Conservation (phyloP, 352 stramenopile species). For the Phytophthora megakarya region DNA sequence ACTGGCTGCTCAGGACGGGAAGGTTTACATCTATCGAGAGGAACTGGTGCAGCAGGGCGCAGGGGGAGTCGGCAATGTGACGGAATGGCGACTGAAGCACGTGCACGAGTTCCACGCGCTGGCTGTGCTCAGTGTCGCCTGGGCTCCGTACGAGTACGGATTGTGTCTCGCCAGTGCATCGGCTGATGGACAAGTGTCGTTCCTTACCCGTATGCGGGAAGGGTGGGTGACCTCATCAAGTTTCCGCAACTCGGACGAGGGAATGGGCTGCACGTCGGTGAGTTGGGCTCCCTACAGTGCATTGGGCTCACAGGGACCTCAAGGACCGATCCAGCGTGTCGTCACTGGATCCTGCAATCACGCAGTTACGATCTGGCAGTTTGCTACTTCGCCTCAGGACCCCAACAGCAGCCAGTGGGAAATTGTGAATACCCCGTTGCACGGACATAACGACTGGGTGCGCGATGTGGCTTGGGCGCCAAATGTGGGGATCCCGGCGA, state of each 20-base stretch:
- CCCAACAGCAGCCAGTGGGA: constrained; percentile 40
- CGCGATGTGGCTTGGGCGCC: constrained; percentile 84
- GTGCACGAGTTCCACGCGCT: constrained; percentile 73
- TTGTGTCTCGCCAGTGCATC: constrained; percentile 79
- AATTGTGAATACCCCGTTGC: constrained; percentile 47
- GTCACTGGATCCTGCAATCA: constrained; percentile 76
- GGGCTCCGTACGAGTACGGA: constrained; percentile 88
- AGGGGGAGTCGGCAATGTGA: constrained; percentile 39
- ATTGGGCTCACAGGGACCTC: constrained; percentile 68
- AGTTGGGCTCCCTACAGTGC: constrained; percentile 90
- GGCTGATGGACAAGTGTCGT: constrained; percentile 83
- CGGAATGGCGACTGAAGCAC: constrained; percentile 79
- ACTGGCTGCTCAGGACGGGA: constrained; percentile 78
- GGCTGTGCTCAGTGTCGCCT: constrained; percentile 83
- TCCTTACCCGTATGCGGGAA: constrained; percentile 81
- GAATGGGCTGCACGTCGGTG: constrained; percentile 74
- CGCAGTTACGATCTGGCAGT: constrained; percentile 64
- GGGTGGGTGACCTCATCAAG: constrained; percentile 82
- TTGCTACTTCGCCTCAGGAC: constrained; percentile 42
- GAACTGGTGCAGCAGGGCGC: constrained; percentile 60
- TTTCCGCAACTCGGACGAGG: constrained; percentile 77
- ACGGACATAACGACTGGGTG: constrained; percentile 83
- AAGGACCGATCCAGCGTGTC: constrained; percentile 74
- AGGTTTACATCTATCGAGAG: constrained; percentile 88
- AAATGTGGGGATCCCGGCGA: constrained; percentile 83